These are phyloP conservation scores for Heimioporus retisporus DNA, from an alignment of 1,284 basidiomycete species.

Conservation along the genomic window DNA sequence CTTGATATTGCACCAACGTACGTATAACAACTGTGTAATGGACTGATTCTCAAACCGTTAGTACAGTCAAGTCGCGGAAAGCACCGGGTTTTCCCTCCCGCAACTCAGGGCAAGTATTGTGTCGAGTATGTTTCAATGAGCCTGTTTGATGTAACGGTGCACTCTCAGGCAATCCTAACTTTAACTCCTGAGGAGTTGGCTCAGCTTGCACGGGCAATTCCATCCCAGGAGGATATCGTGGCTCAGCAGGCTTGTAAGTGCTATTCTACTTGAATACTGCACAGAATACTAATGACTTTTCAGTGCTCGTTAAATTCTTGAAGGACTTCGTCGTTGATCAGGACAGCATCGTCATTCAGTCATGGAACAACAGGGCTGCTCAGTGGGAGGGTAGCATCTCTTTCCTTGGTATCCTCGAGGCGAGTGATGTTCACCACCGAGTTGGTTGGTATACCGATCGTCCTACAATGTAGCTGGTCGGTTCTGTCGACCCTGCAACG, in stretches of 20 bases:
- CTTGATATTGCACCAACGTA: conserved; percentile 5
- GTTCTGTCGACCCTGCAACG: neutral
- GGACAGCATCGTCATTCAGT: neutral
- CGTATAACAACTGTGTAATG: neutral
- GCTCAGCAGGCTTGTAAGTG: neutral
- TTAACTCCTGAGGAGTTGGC: neutral
- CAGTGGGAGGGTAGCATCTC: neutral
- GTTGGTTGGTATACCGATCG: neutral
- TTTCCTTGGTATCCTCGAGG: conserved; percentile 1
- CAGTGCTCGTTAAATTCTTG: neutral
- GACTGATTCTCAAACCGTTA: neutral
- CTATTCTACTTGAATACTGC: neutral
- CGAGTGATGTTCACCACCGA: neutral
- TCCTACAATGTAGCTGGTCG: conserved; percentile 1
- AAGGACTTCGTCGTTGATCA: neutral
- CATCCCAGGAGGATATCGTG: neutral
- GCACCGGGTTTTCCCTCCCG: neutral
- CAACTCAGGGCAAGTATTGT: neutral
- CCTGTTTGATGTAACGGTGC: neutral
- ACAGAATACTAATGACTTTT: neutral
- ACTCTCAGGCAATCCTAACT: neutral
- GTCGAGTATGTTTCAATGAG: too few species aligned
- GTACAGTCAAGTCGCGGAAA: neutral
- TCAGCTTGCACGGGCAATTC: neutral
- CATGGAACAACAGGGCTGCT: neutral